These are phyloP conservation scores for Irpex sp. DNA, from an alignment of 1,284 basidiomycete species.

Conservation along the genomic window DNA sequence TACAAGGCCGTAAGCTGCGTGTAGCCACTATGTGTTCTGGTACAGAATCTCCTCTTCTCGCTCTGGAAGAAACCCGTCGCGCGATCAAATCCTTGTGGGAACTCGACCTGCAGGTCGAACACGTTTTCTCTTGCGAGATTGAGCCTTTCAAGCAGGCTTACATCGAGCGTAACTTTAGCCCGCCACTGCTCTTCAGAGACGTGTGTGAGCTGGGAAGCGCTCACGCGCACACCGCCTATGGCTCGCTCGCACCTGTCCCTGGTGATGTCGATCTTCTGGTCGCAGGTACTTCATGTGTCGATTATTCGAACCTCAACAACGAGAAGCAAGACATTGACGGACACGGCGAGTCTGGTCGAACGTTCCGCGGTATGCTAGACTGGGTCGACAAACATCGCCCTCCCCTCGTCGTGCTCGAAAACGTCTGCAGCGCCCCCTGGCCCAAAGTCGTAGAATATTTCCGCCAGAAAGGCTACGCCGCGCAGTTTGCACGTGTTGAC, in stretches of 20 bases:
- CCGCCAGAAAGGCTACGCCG: conserved; percentile 72
- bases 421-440: conserved; percentile 93
- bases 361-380: conserved; percentile 87
- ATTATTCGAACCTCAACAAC: conserved; percentile 94
- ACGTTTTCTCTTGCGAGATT: conserved; percentile 97
- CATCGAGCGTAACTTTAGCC: conserved; percentile 92
- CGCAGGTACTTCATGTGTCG: conserved; percentile 94
- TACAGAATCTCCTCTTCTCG: conserved; percentile 90
- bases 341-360: conserved; percentile 86
- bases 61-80: conserved; percentile 78
- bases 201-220: conserved; percentile 84
- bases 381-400: conserved; percentile 89
- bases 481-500: conserved; percentile 70
- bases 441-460: conserved; percentile 72
- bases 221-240: conserved; percentile 88
- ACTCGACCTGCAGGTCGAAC: conserved; percentile 70
- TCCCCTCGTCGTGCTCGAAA: conserved; percentile 88
- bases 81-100: conserved; percentile 68
- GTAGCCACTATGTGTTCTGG: conserved; percentile 98
- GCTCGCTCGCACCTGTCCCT: conserved; percentile 79
- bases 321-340: conserved; percentile 86
- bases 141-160: conserved; percentile 98
- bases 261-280: conserved; percentile 88
- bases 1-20: conserved; percentile 81
- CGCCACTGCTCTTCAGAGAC: conserved; percentile 89